A percentile compares a stretch with the other conserved stretches of the same genome.
phyloP scores from a whole-genome alignment of 371 early-diverging fungal species.

The Sanchytrium tribonematis region DNA sequence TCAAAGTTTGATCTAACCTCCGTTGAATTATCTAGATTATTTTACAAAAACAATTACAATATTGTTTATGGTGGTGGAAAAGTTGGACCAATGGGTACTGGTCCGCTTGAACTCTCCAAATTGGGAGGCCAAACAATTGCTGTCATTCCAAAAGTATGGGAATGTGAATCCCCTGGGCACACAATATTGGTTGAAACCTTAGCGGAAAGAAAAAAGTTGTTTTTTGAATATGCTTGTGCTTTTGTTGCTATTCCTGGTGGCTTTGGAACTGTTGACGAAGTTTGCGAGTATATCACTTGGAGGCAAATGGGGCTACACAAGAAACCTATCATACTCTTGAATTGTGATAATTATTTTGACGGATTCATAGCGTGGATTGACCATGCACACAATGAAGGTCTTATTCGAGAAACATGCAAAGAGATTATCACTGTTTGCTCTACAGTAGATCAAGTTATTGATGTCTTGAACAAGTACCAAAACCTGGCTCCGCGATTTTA shows the following conservation, averaged over 20 bases:
- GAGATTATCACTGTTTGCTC: too few relatives aligned
- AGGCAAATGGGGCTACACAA: constrained; percentile 1
- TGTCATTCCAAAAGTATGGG: constrained; percentile 1
- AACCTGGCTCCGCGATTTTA: too few relatives aligned
- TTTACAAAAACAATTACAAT: too few relatives aligned
- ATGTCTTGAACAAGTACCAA: too few relatives aligned
- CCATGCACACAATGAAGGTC: neutral
- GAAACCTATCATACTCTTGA: neutral
- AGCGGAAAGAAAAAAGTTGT: constrained; percentile 1
- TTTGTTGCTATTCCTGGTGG: constrained; percentile 3
- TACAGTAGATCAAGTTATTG: too few relatives aligned
- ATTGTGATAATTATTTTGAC: neutral
- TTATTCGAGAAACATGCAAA: neutral
- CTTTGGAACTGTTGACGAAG: constrained; percentile 2
- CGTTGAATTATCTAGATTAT: too few relatives aligned
- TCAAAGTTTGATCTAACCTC: too few relatives aligned
- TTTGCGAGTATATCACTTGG: constrained; percentile 2
- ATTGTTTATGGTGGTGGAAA: constrained; percentile 3
- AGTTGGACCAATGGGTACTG: constrained; percentile 1
- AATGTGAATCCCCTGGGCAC: neutral
- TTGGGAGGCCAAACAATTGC: constrained; percentile 1
- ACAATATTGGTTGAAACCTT: neutral
- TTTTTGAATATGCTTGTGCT: neutral
- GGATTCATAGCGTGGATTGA: neutral
- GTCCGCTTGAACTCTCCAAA: neutral